Evolutionary conservation across 371 early-diverging fungal species (phyloP), one percentile per base, ranked within the genome.

Genomic region (Lichtheimia hyalospora): DNA sequence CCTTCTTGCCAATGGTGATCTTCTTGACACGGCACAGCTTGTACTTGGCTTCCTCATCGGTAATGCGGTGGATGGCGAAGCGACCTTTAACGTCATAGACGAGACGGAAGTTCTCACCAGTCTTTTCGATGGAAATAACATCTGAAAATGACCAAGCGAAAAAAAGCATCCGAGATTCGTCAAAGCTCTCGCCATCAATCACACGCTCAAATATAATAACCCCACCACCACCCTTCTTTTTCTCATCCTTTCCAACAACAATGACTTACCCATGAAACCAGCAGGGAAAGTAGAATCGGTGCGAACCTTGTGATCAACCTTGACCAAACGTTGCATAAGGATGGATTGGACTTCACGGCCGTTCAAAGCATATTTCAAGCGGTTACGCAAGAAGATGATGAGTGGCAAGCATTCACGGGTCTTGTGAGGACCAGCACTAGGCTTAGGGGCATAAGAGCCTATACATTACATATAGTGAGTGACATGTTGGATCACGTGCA

Each of bases 371-470:
- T 99, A 98, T 90, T 96, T 95, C 65, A 99, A 90, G 77, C 99
- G 94, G 89, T 98, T 97, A 66, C 98, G 92, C 77, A 99, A 78
- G 89, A 99, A 96, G 71, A 99, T 88, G 69, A 97, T 85, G 65
- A 99, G 87, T 57, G 99, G 99, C 74, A 99, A 90, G 86, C 96
- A 99, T 84, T 98, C 99, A 74, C 96, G 92, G 60, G 93, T 89
- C 92, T 96, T 97, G 94, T 99, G 99, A 67, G 99, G 99, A 84
- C 99, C 99, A 71, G 98, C 82, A 64, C 92, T 90, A 66, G 99
- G 99, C 82, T 96, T 90, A 63, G 99, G 97, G 62, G 99, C 99
- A 87, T 92, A 87, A 54, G 67, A 60, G 64, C 79, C 79, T 79
- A 46, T 54, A 18, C 53, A 20, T 27, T 34, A 34, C 5, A 34